phyloP scores from a whole-genome alignment of 148 eudicot genomes.

The Heliosperma pusillum region DNA sequence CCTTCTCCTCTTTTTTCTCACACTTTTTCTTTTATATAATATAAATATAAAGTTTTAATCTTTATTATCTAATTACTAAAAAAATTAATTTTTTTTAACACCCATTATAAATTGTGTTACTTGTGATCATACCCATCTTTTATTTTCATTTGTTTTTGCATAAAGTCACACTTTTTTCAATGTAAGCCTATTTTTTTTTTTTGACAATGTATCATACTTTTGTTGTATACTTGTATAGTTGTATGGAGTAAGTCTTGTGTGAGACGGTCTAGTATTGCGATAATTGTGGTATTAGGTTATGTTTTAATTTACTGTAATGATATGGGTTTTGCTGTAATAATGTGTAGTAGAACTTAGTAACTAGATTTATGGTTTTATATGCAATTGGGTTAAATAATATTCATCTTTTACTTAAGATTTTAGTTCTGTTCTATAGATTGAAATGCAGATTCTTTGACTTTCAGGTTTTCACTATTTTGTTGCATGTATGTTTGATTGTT shows the following conservation, averaged over 20 bases:
- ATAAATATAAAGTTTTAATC: background rate
- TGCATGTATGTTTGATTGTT: constrained; percentile 12
- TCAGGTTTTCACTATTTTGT: background rate
- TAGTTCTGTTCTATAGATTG: background rate
- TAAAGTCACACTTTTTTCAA: constrained; percentile 15
- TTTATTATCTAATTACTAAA: background rate
- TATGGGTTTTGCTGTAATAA: constrained; percentile 17
- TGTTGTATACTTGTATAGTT: background rate
- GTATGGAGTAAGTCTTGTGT: constrained; percentile 8
- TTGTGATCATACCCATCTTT: constrained; percentile 35
- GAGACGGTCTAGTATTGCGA: background rate
- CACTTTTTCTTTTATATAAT: too few relatives aligned
- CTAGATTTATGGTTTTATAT: background rate
- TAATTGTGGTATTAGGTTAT: background rate
- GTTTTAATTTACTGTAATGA: constrained; percentile 5
- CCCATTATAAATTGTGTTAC: constrained; percentile 23
- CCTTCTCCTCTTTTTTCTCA: background rate
- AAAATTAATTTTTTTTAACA: constrained; percentile 5
- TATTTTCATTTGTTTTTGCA: background rate
- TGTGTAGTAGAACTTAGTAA: background rate
- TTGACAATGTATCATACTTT: background rate
- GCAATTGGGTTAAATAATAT: constrained; percentile 11
- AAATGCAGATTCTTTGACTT: constrained; percentile 21
- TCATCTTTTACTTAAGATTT: background rate
- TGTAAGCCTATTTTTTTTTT: constrained; percentile 42